These are phyloP conservation scores for Candida gigantensis DNA, from an alignment of 1,139 yeast genomes.

Conservation along the genomic window DNA sequence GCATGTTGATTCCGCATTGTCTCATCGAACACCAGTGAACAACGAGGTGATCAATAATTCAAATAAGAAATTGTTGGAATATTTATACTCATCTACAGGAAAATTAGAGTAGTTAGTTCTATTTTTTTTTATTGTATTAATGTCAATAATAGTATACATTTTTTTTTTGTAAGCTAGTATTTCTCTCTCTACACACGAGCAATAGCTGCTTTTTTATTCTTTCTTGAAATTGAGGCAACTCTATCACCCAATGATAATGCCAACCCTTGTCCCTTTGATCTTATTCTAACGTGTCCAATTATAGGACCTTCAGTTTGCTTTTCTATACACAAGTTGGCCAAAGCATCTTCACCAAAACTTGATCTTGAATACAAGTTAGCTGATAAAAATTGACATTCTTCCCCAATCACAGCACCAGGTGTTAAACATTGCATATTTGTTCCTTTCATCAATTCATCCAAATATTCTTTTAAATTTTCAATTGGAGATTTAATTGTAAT, in stretches of 20 bases:
- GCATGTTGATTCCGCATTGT: constrained; percentile 29
- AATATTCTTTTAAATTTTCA: constrained; percentile 71
- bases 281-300: constrained; percentile 92
- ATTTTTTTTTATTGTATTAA: background rate
- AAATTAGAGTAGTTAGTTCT: background rate
- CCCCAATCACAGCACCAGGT: constrained; percentile 83
- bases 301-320: constrained; percentile 73
- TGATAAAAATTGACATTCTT: constrained; percentile 88
- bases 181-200: constrained; percentile 20
- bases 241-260: constrained; percentile 95
- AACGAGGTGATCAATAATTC: constrained; percentile 16
- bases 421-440: constrained; percentile 96
- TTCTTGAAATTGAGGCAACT: constrained; percentile 76
- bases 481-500: constrained; percentile 80
- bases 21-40: constrained; percentile 23
- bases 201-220: constrained; percentile 33
- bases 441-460: constrained; percentile 74
- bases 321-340: constrained; percentile 94
- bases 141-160: background rate
- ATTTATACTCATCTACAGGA: constrained; percentile 11
- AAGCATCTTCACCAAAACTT: constrained; percentile 95
- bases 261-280: constrained; percentile 97
- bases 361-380: constrained; percentile 93
- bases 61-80: constrained; percentile 17
- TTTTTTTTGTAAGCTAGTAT: background rate